phyloP scores from a whole-genome alignment of 1,284 basidiomycete genomes.

The Ceratobasidium sp. region DNA sequence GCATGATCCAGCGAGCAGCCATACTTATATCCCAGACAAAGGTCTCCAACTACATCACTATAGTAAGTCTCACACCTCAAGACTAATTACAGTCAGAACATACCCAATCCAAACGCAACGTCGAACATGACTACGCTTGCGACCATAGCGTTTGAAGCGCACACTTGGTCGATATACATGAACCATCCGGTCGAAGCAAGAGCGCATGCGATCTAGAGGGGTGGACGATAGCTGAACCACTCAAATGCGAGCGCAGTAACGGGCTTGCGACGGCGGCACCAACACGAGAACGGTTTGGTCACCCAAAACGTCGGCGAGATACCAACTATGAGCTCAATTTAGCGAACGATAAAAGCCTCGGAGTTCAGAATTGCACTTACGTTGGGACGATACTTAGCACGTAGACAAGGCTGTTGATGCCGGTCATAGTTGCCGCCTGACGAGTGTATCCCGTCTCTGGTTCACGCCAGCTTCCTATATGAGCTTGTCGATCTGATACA shows the following conservation, averaged over 20 bases:
- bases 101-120: constrained; percentile 88
- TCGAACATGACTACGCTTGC: constrained; percentile 94
- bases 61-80: constrained; percentile 36
- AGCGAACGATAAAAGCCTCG: constrained; percentile 50
- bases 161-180: constrained; percentile 91
- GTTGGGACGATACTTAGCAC: constrained; percentile 84
- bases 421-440: constrained; percentile 97
- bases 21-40: constrained; percentile 82
- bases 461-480: constrained; percentile 25
- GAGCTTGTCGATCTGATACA: constrained; percentile 8
- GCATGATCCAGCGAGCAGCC: constrained; percentile 80
- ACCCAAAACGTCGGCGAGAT: constrained; percentile 93
- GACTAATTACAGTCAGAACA: background rate
- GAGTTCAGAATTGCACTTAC: constrained; percentile 62
- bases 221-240: background rate
- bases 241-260: background rate
- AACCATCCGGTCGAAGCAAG: constrained; percentile 88
- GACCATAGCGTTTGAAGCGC: constrained; percentile 91
- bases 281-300: constrained; percentile 90
- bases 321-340: constrained; percentile 76
- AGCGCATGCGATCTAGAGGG: constrained; percentile 77
- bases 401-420: constrained; percentile 92
- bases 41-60: constrained; percentile 71
- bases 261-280: constrained; percentile 84
- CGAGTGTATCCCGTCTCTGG: constrained; percentile 97